A percentile compares a stretch with the other conserved stretches of the same genome.
Conservation (phyloP, 2,329 filamentous ascomycete genomes). For the Beauveria scarabaeidicola region DNA sequence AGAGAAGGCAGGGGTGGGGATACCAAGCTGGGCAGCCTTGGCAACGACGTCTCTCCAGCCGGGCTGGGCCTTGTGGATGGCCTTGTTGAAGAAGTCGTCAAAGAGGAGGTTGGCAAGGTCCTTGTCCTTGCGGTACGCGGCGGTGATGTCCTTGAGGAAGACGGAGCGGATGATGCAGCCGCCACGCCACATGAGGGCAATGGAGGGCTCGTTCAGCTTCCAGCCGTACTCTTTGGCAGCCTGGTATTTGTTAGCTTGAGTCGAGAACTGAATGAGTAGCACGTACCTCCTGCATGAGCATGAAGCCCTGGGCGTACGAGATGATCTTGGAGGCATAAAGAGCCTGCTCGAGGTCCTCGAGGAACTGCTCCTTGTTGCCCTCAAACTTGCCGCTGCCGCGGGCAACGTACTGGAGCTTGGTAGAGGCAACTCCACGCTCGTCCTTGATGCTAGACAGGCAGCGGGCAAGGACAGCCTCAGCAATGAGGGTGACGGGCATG, state of each 20-base stretch:
- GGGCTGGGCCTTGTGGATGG: constrained; percentile 90
- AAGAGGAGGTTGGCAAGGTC: constrained; percentile 97
- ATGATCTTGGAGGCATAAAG: constrained; percentile 99
- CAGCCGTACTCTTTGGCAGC: constrained; percentile 92
- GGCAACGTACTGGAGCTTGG: constrained; percentile 64
- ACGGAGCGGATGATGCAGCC: constrained; percentile 99
- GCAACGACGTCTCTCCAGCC: constrained; percentile 88
- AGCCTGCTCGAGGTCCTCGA: constrained; percentile 96
- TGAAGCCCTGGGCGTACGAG: constrained; percentile 98
- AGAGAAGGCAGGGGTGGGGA: constrained; percentile 92
- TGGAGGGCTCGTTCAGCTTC: constrained; percentile 99
- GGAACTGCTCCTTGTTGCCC: constrained; percentile 86
- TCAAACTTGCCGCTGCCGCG: constrained; percentile 68
- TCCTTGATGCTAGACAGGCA: constrained; percentile 92
- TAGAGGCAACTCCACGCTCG: constrained; percentile 77
- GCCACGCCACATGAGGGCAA: constrained; percentile 99
- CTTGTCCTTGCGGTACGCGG: constrained; percentile 87
- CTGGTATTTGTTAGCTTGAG: constrained; percentile 32
- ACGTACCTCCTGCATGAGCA: constrained; percentile 95
- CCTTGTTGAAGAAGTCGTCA: constrained; percentile 99
- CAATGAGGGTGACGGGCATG: constrained; percentile 97
- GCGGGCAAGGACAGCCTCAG: constrained; percentile 90
- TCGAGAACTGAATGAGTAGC: background rate
- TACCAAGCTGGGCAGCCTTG: constrained; percentile 88
- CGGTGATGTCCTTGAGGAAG: constrained; percentile 99